These are phyloP conservation scores for Lanmaoa rubissima DNA, from an alignment of 768 basidiomycete genomes.

Conservation along the genomic window DNA sequence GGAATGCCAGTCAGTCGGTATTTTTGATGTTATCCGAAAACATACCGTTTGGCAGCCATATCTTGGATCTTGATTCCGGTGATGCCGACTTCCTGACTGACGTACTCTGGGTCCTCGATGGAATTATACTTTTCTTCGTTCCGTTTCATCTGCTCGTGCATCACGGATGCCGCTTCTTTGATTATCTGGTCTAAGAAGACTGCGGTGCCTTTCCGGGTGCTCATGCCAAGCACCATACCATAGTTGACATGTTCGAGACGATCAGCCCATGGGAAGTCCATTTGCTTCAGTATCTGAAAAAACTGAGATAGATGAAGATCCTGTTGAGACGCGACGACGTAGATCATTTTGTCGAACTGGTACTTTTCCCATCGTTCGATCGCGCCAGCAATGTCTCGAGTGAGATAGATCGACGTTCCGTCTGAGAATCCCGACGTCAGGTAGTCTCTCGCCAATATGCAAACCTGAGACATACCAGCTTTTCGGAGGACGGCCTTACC, in stretches of 20 bases:
- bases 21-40: background rate
- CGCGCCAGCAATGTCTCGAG: slow-evolving; percentile 93
- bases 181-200: slow-evolving; percentile 95
- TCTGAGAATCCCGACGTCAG: slow-evolving; percentile 44
- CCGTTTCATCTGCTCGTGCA: slow-evolving; percentile 96
- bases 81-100: slow-evolving; percentile 83
- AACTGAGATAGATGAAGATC: slow-evolving; percentile 88
- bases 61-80: slow-evolving; percentile 98
- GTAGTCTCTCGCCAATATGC: no score
- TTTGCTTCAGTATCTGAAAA: slow-evolving; percentile 89
- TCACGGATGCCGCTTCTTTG: slow-evolving; percentile 79
- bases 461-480: slow-evolving; percentile 48
- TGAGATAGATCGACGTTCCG: slow-evolving; percentile 91
- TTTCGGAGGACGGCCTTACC: slow-evolving; percentile 90
- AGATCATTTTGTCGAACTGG: slow-evolving; percentile 91
- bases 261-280: slow-evolving; percentile 87
- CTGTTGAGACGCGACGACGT: slow-evolving; percentile 86
- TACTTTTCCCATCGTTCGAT: slow-evolving; percentile 91
- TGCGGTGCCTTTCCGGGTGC: slow-evolving; percentile 87
- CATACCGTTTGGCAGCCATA: slow-evolving; percentile 89
- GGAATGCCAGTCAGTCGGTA: background rate
- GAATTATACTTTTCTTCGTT: slow-evolving; percentile 91
- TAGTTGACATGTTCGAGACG: slow-evolving; percentile 86
- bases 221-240: slow-evolving; percentile 93
- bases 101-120: slow-evolving; percentile 82